Evolutionary conservation across 2,329 filamentous ascomycete species (phyloP), one percentile per base, ranked within the genome.

Genomic region (Ceratocystis destructans): DNA sequence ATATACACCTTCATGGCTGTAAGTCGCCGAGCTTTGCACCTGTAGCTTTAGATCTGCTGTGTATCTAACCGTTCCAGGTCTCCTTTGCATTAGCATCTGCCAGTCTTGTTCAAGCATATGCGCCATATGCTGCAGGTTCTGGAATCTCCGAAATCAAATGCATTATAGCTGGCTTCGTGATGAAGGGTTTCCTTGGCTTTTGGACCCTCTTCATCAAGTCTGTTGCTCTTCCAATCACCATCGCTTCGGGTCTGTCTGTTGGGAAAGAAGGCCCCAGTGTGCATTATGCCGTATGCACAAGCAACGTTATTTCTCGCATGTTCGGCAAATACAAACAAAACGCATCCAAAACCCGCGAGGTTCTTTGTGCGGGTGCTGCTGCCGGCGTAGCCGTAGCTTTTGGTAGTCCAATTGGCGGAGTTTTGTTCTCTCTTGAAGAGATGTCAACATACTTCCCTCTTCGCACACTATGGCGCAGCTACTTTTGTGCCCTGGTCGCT

Each of bases 111-210:
- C 94, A 90, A 74, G 86, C 85, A 0, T 97, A 94, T 75, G 92
- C 94, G 3, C 94, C 94, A 0, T 99, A 99, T 74, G 94, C 94
- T 10, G 94, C 94, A 44, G 94, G 94, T 17, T 96, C 90, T 12
- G 94, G 94, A 50, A 99, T 99, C 67, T 96, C 91, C 12, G 94
- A 99, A 78, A 99, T 99, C 81, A 99, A 99, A 76, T 96, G 91
- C 76, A 97, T 99, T 73, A 96, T 99, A 73, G 94, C 93, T 3
- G 94, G 94, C 2, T 99, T 99, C 74, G 90, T 97, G 62, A 99
- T 99, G 94, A 96, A 97, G 76, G 94, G 92, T 0, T 99, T 99
- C 73, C 81, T 99, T 17, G 91, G 93, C 22, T 87, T 87, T 71
- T 91, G 90, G 83, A 97, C 94, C 4, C 79, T 99, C 41, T 75